Evolutionary conservation across 352 stramenopile species (phyloP).

Genomic region (Detonula confervacea): DNA sequence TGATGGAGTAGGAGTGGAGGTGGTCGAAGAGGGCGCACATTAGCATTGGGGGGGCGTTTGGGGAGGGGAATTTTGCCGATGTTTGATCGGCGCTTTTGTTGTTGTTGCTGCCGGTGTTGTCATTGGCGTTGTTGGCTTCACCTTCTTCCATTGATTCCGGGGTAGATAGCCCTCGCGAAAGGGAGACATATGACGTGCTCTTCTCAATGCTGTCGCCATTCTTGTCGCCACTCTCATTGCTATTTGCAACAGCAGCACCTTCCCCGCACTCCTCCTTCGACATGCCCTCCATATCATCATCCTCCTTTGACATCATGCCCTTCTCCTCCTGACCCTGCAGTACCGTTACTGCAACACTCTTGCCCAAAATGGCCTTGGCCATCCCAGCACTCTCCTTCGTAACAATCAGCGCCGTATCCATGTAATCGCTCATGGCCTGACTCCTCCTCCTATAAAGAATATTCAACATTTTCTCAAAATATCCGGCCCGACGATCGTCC

Average conservation of each 20-base stretch:
- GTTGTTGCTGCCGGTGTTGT: neutral
- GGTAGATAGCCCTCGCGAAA: no score
- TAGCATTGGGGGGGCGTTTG: conserved; percentile 45
- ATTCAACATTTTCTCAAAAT: conserved; percentile 94
- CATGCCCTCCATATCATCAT: no score
- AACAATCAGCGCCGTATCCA: conserved; percentile 70
- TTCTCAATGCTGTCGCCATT: no score
- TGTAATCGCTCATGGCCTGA: conserved; percentile 68
- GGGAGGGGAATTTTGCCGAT: neutral
- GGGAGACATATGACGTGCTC: no score
- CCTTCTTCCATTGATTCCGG: no score
- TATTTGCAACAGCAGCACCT: neutral
- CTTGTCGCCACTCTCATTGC: neutral
- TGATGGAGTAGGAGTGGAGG: conserved; percentile 86
- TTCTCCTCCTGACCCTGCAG: no score
- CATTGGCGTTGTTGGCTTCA: neutral
- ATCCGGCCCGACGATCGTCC: conserved; percentile 93
- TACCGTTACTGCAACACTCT: neutral
- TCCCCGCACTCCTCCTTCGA: neutral
- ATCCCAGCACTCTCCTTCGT: conserved; percentile 9
- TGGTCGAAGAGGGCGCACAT: conserved; percentile 84
- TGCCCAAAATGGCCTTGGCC: conserved; percentile 5
- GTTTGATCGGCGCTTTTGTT: neutral
- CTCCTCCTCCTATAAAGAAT: conserved; percentile 80
- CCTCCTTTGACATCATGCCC: no score